phyloP scores from a whole-genome alignment of 495 filamentous ascomycete genomes.

The Lentithecium fluviatile region DNA sequence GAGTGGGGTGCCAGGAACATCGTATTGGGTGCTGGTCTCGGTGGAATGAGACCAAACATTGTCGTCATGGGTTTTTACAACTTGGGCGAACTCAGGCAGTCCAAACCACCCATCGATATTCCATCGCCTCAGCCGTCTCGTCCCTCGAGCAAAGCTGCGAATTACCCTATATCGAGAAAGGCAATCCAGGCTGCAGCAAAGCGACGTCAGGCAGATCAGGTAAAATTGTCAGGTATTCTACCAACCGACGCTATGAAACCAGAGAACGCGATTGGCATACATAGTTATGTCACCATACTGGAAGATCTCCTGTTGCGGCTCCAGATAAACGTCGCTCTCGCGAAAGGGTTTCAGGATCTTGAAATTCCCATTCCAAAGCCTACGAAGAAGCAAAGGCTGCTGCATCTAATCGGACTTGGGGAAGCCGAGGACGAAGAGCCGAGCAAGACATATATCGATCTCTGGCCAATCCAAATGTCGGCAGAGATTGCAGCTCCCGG shows the following conservation, averaged over 20 bases:
- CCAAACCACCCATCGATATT: conserved; percentile 54
- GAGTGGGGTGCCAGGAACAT: conserved; percentile 85
- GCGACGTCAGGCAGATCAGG: conserved; percentile 38
- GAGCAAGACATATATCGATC: conserved; percentile 76
- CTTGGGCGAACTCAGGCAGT: conserved; percentile 66
- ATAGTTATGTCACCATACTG: conserved; percentile 76
- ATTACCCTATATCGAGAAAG: conserved; percentile 11
- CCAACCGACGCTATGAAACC: conserved; percentile 61
- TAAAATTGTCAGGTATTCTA: conserved; percentile 50
- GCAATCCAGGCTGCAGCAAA: conserved; percentile 18
- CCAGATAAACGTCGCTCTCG: conserved; percentile 82
- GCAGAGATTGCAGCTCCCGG: conserved; percentile 64
- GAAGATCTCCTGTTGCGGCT: conserved; percentile 77
- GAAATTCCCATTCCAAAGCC: conserved; percentile 58
- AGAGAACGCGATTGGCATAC: conserved; percentile 61
- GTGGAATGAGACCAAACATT: conserved; percentile 91
- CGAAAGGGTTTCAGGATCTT: conserved; percentile 75
- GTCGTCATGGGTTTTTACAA: conserved; percentile 73
- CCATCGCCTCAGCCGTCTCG: conserved; percentile 35
- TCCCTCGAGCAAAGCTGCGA: conserved; percentile 18
- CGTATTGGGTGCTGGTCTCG: conserved; percentile 75
- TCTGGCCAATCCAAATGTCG: conserved; percentile 86
- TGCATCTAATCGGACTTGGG: conserved; percentile 16
- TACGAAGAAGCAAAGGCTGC: conserved; percentile 18
- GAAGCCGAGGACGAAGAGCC: conserved; percentile 50